Evolutionary conservation across 163 green algal genomes (phyloP).

Genomic region (Scenedesmus sp.): DNA sequence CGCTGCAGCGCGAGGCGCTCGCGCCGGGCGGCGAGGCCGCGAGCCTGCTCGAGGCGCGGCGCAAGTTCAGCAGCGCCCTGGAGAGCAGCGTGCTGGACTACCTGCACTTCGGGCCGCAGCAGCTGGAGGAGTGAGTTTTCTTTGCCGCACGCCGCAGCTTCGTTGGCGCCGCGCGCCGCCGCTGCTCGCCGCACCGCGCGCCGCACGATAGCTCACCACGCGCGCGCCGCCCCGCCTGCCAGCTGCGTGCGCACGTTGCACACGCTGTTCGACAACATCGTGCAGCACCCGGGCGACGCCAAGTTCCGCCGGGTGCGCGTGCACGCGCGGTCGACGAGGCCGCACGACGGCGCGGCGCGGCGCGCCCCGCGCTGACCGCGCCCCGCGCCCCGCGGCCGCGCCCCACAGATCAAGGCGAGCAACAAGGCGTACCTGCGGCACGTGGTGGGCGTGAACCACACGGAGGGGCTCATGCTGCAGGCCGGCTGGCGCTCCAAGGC

Average conservation of each 20-base stretch:
- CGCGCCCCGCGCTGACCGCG: neutral
- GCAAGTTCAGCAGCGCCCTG: conserved; percentile 33
- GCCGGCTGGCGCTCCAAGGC: conserved; percentile 39
- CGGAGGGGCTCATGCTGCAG: conserved; percentile 41
- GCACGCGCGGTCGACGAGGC: too few relatives aligned
- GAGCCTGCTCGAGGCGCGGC: conserved; percentile 16
- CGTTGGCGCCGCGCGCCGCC: neutral
- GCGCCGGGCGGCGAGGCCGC: too few relatives aligned
- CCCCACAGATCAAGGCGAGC: conserved; percentile 37
- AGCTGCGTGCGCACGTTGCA: conserved; percentile 35
- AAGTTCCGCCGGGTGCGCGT: conserved; percentile 41
- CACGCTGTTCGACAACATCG: conserved; percentile 39
- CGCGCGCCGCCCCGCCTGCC: too few relatives aligned
- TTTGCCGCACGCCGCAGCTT: neutral
- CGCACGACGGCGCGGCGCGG: too few relatives aligned
- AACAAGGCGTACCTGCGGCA: conserved; percentile 40
- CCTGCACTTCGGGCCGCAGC: conserved; percentile 23
- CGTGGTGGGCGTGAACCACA: conserved; percentile 17
- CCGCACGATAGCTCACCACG: neutral
- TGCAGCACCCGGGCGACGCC: conserved; percentile 27
- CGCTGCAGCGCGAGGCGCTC: too few relatives aligned
- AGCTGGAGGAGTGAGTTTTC: conserved; percentile 40
- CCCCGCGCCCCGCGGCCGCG: neutral
- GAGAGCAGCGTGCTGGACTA: conserved; percentile 46
- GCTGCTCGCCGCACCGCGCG: neutral